Evolutionary conservation across 805 yeast species (phyloP), one percentile per base, ranked within the genome.

Genomic region (Kazachstania kunashirensis): DNA sequence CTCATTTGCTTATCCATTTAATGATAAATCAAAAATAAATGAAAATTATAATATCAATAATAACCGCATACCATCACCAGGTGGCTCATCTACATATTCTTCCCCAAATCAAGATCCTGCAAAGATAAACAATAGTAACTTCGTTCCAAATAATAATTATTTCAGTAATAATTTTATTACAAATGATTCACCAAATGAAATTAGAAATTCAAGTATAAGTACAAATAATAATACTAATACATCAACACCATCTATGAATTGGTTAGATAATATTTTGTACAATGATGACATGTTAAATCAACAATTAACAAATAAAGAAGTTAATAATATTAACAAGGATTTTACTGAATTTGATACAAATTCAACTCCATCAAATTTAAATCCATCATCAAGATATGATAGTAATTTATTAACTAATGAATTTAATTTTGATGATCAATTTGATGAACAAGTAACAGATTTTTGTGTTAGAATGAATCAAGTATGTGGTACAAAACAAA

Each of bases 401-500:
- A 39, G 47, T 29, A 36, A 39, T 3, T 28, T 45, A 12, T 40
- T 47, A 20, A 37, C 50, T 10, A 50, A 51, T 27, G 59, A 61
- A 18, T 62, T 61, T 40, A 51, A 62, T 39, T 64, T 63, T 41
- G 54, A 57, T 29, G 61, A 63, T 12, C 59, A 67, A 38, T 81
- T 76, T 53, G 81, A 77, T 50, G 89, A 83, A 52, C 77, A 79
- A 46, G 77, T 79, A 37, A 71, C 73, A 41, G 75, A 73, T 20
- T 89, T 89, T 55, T 89, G 97, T 53, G 71, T 72, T 18, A 74
- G 77, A 48, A 68, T 89, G 52, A 72, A 74, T 43, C 70, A 76
- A 55, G 96, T 86, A 1, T 88, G 96, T 60, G 96, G 96, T 13
- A 77, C 79, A 6, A 77, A 67, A 48, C 68, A 68, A 12, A 61